Evolutionary conservation across 306 rosid genomes (phyloP), one percentile per base, ranked within the genome.

Genomic region (Vigna hirtella): DNA sequence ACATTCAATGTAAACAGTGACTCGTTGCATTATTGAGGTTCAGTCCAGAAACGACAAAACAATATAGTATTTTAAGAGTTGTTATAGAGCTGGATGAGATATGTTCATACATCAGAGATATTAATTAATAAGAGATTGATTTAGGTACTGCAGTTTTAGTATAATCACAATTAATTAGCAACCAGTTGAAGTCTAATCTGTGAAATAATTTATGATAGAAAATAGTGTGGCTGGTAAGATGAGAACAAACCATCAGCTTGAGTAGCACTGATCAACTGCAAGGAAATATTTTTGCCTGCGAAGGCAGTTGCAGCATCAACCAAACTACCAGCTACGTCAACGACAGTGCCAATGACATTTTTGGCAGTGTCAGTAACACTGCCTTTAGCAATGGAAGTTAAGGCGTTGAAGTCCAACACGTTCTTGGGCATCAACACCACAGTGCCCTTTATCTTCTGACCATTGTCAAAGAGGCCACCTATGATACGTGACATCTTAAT

Each of bases 361-460:
- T 70, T 76, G 8, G 14, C 48, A 0, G 10, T 4, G 0, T 28
- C 68, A 0, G 5, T 1, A 20, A 81, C 5, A 50, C 66, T 9
- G 1, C 38, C 82, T 2, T 11, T 49, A 2, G 3, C 15, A 4
- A 59, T 2, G 0, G 72, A n/a, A 0, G 72, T 55, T 12, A 81
- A 5, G 40, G 72, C 70, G 30, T 81, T 78, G 57, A 85, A 47
- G 63, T 85, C 88, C 45, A 85, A 34, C 12, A 74, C 85, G 72
- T 81, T 81, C 67, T 85, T 81, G 26, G 63, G 76, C 88, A 78
- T 85, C 83, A 85, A 73, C 72, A 85, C 83, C 63, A 81, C 83
- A 0, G 83, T 85, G 0, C 88, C 88, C 57, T 81, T 81, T 4
- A 85, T 78, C 66, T 85, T 81, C 2, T 53, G 47, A 1, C 72